Percentiles rank a stretch among this genome's conserved stretches.
phyloP scores from a whole-genome alignment of 768 basidiomycete species.

The Pisolithus orientalis region DNA sequence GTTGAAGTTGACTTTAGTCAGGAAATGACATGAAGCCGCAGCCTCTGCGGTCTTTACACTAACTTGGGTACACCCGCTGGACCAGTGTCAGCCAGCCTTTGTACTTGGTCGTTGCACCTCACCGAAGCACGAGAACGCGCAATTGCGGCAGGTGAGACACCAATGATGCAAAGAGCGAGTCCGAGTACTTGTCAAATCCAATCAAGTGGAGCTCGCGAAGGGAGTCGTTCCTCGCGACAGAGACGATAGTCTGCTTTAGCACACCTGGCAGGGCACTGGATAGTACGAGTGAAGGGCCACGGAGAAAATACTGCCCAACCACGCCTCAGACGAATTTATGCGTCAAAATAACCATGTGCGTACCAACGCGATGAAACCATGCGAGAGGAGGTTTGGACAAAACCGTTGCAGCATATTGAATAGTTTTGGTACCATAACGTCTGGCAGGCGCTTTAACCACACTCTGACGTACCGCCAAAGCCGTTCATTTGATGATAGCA shows the following conservation, averaged over 20 bases:
- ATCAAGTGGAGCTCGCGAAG: conserved; percentile 46
- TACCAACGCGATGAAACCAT: conserved; percentile 53
- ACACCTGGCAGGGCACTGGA: conserved; percentile 48
- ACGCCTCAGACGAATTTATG: neutral
- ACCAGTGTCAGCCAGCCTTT: conserved; percentile 11
- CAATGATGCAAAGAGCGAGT: conserved; percentile 45
- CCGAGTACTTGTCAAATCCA: conserved; percentile 47
- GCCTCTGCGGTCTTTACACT: conserved; percentile 42
- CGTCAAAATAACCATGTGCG: conserved; percentile 6
- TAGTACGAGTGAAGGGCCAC: conserved; percentile 44
- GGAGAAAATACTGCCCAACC: conserved; percentile 46
- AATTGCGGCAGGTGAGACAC: conserved; percentile 40
- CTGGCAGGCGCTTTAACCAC: conserved; percentile 46
- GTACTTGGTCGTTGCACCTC: conserved; percentile 9
- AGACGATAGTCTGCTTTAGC: conserved; percentile 41
- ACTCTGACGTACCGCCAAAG: conserved; percentile 35
- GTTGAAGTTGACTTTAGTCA: conserved; percentile 51
- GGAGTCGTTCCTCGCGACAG: conserved; percentile 25
- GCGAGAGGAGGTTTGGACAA: conserved; percentile 46
- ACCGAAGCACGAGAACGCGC: conserved; percentile 51
- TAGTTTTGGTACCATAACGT: conserved; percentile 41
- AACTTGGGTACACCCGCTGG: conserved; percentile 57
- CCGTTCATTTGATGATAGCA: conserved; percentile 32
- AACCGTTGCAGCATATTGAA: conserved; percentile 44
- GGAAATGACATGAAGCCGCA: conserved; percentile 35